Percentiles rank a stretch among this genome's conserved stretches.
Evolutionary conservation across 495 filamentous ascomycete species (phyloP).

Genomic region (Neurospora sublineolata): DNA sequence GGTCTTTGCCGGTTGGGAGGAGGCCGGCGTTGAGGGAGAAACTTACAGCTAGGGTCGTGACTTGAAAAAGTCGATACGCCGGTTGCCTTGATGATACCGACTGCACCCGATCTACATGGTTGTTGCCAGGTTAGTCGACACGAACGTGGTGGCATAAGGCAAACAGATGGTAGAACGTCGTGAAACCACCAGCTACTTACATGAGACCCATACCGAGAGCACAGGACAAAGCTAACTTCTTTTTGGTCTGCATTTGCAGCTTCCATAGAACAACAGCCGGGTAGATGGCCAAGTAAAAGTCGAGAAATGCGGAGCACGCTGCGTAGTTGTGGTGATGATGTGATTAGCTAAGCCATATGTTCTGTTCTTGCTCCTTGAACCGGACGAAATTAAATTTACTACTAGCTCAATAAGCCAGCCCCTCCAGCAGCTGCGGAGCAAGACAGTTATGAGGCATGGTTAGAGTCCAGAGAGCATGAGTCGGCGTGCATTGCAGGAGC

Average conservation of each 20-base stretch:
- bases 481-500: constrained; percentile 33
- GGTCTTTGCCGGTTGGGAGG: background rate
- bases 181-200: background rate
- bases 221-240: constrained; percentile 16
- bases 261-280: constrained; percentile 8
- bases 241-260: constrained; percentile 13
- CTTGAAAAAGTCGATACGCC: background rate
- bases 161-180: background rate
- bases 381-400: background rate
- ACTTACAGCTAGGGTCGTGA: background rate
- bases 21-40: background rate
- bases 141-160: background rate
- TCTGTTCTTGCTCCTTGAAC: background rate
- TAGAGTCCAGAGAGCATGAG: constrained; percentile 30
- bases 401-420: background rate
- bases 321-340: background rate
- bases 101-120: background rate
- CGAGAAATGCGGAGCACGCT: constrained; percentile 10
- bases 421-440: background rate
- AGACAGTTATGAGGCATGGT: constrained; percentile 7
- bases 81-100: background rate
- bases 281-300: constrained; percentile 18
- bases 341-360: background rate
- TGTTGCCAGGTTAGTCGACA: background rate
- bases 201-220: constrained; percentile 18